These are phyloP conservation scores for Puccinia hordei DNA, from an alignment of 1,284 basidiomycete genomes.

Conservation along the genomic window DNA sequence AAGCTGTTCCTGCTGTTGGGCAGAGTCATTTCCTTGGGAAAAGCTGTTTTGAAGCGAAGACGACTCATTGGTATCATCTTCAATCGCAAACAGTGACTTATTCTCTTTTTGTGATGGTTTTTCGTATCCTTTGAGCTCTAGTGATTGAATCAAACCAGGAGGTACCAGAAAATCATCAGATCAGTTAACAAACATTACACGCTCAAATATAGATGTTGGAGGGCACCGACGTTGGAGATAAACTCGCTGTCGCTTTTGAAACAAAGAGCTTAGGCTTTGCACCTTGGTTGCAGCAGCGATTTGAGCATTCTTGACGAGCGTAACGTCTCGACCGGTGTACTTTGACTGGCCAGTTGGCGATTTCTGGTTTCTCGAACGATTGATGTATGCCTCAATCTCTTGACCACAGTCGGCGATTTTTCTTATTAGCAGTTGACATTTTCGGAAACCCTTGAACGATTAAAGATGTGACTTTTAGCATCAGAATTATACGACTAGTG, in stretches of 20 bases:
- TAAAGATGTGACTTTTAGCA: neutral
- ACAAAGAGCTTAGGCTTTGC: constrained; percentile 87
- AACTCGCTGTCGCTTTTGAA: constrained; percentile 93
- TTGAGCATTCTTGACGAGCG: constrained; percentile 89
- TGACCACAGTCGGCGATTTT: constrained; percentile 39
- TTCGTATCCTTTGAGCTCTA: constrained; percentile 55
- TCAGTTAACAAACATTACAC: constrained; percentile 49
- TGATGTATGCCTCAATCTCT: constrained; percentile 37
- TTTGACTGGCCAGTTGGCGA: constrained; percentile 1
- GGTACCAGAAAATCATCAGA: constrained; percentile 23
- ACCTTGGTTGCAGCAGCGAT: constrained; percentile 89
- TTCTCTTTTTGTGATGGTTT: neutral
- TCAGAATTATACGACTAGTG: neutral
- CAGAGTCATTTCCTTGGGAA: constrained; percentile 50
- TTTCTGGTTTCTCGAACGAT: constrained; percentile 3
- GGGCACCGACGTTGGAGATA: constrained; percentile 88
- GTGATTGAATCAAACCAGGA: constrained; percentile 42
- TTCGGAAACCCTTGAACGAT: constrained; percentile 32
- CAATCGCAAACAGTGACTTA: constrained; percentile 57
- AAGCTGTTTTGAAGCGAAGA: constrained; percentile 54
- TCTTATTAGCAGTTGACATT: constrained; percentile 41
- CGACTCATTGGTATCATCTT: constrained; percentile 41
- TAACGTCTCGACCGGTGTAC: constrained; percentile 62
- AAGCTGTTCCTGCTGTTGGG: constrained; percentile 42
- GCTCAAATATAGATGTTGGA: too few species aligned